These are phyloP conservation scores for Ilyonectria sp. DNA, from an alignment of 2,329 filamentous ascomycete genomes.

Conservation along the genomic window DNA sequence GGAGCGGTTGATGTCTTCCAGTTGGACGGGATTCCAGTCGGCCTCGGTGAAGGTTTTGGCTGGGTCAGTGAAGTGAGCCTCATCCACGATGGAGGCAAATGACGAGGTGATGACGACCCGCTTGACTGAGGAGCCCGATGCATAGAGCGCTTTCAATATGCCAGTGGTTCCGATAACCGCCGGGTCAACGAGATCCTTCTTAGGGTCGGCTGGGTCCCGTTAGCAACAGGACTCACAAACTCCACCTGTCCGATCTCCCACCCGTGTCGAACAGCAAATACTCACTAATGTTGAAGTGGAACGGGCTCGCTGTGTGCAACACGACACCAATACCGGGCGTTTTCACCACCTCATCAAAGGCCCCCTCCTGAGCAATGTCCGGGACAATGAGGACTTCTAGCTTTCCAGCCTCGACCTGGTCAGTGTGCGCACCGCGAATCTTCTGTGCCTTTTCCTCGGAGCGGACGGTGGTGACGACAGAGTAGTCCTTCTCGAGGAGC, in stretches of 20 bases:
- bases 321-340: constrained; percentile 68
- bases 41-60: constrained; percentile 60
- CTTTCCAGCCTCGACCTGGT: constrained; percentile 57
- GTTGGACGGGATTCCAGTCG: constrained; percentile 69
- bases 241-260: background rate
- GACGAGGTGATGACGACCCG: constrained; percentile 77
- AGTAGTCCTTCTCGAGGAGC: constrained; percentile 65
- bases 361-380: constrained; percentile 81
- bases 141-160: constrained; percentile 79
- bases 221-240: background rate
- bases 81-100: constrained; percentile 67
- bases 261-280: background rate
- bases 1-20: constrained; percentile 58
- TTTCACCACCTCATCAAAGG: constrained; percentile 78
- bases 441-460: constrained; percentile 67
- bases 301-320: constrained; percentile 73
- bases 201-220: constrained; percentile 57
- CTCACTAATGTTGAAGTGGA: constrained; percentile 67
- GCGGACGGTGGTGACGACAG: constrained; percentile 70
- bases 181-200: constrained; percentile 70
- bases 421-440: constrained; percentile 63
- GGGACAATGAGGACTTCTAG: constrained; percentile 75
- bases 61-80: constrained; percentile 55
- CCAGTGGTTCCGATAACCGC: constrained; percentile 75
- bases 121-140: constrained; percentile 72